phyloP scores from a whole-genome alignment of 169 alveolate species.

The Eimeria sp. region DNA sequence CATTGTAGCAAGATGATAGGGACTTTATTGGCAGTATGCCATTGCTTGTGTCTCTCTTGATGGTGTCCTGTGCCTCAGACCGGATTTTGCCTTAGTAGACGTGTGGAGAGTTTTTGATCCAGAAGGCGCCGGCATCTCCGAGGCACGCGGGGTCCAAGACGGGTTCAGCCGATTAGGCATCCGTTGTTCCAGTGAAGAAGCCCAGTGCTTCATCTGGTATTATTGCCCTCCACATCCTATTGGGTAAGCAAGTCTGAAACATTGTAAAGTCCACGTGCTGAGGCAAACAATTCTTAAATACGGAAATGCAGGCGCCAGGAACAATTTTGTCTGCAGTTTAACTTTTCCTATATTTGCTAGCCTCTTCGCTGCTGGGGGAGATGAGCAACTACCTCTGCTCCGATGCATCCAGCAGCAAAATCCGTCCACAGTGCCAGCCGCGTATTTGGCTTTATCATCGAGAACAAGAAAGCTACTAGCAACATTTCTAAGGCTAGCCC shows the following conservation, averaged over 20 bases:
- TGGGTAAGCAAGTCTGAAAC: constrained; percentile 5
- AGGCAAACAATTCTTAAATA: neutral
- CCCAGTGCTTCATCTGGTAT: constrained; percentile 67
- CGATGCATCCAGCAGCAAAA: constrained; percentile 67
- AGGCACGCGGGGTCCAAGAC: constrained; percentile 60
- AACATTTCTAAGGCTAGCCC: constrained; percentile 51
- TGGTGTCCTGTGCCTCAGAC: constrained; percentile 23
- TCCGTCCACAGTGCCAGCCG: constrained; percentile 66
- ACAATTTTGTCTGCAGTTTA: constrained; percentile 8
- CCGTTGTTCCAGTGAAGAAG: constrained; percentile 64
- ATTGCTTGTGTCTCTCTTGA: neutral
- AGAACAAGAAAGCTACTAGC: constrained; percentile 57
- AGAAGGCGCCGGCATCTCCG: constrained; percentile 59
- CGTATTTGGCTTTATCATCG: constrained; percentile 69
- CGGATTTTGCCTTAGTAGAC: constrained; percentile 66
- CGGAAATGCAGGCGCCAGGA: neutral
- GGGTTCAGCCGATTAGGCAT: constrained; percentile 57
- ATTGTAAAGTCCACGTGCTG: neutral
- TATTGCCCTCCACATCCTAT: constrained; percentile 62
- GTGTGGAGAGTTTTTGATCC: constrained; percentile 69
- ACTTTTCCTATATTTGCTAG: constrained; percentile 62
- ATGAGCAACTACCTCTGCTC: constrained; percentile 60
- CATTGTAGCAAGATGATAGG: neutral
- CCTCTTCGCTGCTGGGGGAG: constrained; percentile 70
- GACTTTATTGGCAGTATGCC: neutral